Conservation (phyloP, 2,329 filamentous ascomycete species). For the Claviceps capensis region DNA sequence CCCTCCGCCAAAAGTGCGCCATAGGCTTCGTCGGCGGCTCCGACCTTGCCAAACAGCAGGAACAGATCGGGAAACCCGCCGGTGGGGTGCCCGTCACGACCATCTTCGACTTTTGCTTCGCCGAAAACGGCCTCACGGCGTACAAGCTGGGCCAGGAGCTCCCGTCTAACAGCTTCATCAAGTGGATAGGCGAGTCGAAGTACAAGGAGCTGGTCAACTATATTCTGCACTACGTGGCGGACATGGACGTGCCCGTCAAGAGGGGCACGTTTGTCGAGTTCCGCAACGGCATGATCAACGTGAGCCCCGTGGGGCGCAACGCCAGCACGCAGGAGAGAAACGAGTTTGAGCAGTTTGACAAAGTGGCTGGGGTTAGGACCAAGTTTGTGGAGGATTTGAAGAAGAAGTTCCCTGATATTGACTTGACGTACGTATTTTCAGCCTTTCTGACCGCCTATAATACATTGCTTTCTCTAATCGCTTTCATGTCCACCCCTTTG, state of each 20-base stretch:
- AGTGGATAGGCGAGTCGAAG: slow-evolving; percentile 71
- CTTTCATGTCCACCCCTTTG: too few relatives aligned
- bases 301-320: slow-evolving; percentile 75
- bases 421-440: slow-evolving; percentile 49
- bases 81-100: slow-evolving; percentile 54
- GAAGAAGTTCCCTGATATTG: slow-evolving; percentile 70
- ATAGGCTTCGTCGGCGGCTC: slow-evolving; percentile 90
- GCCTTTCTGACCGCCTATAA: too few relatives aligned
- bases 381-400: slow-evolving; percentile 64
- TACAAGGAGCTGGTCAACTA: slow-evolving; percentile 70
- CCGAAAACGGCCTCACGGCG: slow-evolving; percentile 90
- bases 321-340: slow-evolving; percentile 66
- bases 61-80: slow-evolving; percentile 64
- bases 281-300: slow-evolving; percentile 83
- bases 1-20: slow-evolving; percentile 73
- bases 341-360: slow-evolving; percentile 73
- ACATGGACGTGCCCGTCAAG: slow-evolving; percentile 74
- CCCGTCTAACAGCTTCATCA: slow-evolving; percentile 73
- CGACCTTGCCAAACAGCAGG: slow-evolving; percentile 86
- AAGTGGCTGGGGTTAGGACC: slow-evolving; percentile 59
- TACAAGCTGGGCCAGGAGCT: slow-evolving; percentile 70
- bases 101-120: slow-evolving; percentile 95
- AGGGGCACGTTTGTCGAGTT: slow-evolving; percentile 78
- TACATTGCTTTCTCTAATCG: neutral
- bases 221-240: slow-evolving; percentile 69